Conservation (phyloP, 768 basidiomycete species). For the Tephrocybe sp. region DNA sequence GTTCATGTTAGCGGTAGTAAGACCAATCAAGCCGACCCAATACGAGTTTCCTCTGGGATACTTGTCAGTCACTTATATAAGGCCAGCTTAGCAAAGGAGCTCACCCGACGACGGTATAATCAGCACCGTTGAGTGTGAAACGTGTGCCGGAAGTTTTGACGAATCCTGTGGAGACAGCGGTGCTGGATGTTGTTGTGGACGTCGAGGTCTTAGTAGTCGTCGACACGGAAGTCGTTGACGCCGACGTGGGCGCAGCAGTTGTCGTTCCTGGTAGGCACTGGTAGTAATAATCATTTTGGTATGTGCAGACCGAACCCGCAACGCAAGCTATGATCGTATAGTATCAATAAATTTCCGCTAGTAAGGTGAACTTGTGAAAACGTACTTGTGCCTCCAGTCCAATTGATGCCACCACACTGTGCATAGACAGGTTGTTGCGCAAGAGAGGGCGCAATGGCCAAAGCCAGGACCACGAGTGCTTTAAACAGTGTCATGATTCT, state of each 20-base stretch:
- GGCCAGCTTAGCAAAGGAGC: conserved; percentile 12
- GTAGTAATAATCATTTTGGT: conserved; percentile 40
- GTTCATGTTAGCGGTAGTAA: conserved; percentile 45
- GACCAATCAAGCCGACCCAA: conserved; percentile 53
- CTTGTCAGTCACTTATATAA: background rate
- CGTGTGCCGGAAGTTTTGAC: conserved; percentile 51
- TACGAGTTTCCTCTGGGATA: conserved; percentile 31
- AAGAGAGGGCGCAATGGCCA: conserved; percentile 18
- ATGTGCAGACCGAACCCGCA: conserved; percentile 30
- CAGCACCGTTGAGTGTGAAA: conserved; percentile 49
- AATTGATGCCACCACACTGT: conserved; percentile 27
- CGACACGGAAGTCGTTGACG: conserved; percentile 13
- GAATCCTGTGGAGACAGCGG: conserved; percentile 28
- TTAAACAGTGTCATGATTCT: conserved; percentile 15
- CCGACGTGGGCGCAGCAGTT: conserved; percentile 2
- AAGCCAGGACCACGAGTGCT: conserved; percentile 16
- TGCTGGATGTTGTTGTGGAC: conserved; percentile 17
- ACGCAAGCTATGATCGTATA: conserved; percentile 26
- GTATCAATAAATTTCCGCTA: background rate
- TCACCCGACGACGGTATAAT: conserved; percentile 55
- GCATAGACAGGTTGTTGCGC: conserved; percentile 19
- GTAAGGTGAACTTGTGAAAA: background rate
- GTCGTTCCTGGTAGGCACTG: conserved; percentile 37
- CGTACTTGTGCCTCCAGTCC: conserved; percentile 32
- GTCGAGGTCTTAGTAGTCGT: conserved; percentile 12